Base-by-base conservation (phyloP, 176 grass and related monocot genomes). In the Carex cristatella region DNA sequence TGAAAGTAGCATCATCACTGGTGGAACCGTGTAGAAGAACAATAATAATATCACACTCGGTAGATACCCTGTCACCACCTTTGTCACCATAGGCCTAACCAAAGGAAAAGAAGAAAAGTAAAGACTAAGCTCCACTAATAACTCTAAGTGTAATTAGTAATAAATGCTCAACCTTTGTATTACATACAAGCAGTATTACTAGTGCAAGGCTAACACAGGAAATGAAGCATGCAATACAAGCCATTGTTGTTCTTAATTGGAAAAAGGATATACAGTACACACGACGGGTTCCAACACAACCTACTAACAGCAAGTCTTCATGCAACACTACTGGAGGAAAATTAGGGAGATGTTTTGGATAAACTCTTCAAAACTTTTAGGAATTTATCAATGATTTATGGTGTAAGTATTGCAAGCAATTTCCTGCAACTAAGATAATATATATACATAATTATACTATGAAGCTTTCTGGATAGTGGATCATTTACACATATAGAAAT, bases 1-100 rank as follows among this genome's bases (percentile, higher is more conserved):
- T 18, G 96, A 98, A 81, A 98, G 93, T 72, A 92, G 77, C 93
- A 92, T 94, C 96, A 98, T 98, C 53, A 90, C 37, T 60, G 96
- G 96, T 61, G 96, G 91, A 58, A 98, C 93, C 0, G 91, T 92
- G 87, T 95, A 98, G 54, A 95, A 46, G 72, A 91, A 93, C 56
- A 95, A 83, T 79, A 90, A n/a, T 75, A 98, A 61, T 57, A 95
- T 84, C 58, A 98, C 93, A 61, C 96, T 98, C 18, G 96, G 96
- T 63, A 98, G 89, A 80, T 98, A 98, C 1, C 96, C 96, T 4
- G 96, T 90, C 86, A 99, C 82, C 64, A 98, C 65, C 57, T 89
- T 90, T 44, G 74, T 85, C 44, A 87, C 82, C 28, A 93, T 81
- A 18, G 88, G 84, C 91, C 95, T 98, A 40, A 49, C 65, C 79